phyloP scores from a whole-genome alignment of 2,329 filamentous ascomycete genomes.

The Penicillium carneum region DNA sequence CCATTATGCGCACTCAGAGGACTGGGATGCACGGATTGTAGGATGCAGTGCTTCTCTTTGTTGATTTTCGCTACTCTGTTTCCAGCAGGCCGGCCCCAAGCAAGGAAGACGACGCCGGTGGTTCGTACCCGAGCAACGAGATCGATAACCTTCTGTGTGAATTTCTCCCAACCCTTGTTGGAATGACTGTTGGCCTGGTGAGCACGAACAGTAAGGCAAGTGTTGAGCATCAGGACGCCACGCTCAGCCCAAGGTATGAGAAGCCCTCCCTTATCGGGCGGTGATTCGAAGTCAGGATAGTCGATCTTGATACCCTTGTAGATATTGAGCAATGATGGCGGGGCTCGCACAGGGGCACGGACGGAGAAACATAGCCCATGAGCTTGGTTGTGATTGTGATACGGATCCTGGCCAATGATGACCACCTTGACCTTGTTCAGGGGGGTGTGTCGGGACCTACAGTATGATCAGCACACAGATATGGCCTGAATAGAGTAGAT shows the following conservation, averaged over 20 bases:
- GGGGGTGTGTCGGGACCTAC: constrained; percentile 92
- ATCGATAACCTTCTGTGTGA: constrained; percentile 92
- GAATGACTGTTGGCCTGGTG: constrained; percentile 87
- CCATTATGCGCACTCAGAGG: constrained; percentile 84
- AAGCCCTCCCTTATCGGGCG: constrained; percentile 79
- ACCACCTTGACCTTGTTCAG: constrained; percentile 88
- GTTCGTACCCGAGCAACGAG: constrained; percentile 78
- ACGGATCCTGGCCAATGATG: constrained; percentile 94
- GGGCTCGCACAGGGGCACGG: constrained; percentile 83
- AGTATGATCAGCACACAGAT: constrained; percentile 28
- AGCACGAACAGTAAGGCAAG: constrained; percentile 89
- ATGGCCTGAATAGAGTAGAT: not conserved
- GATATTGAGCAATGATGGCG: constrained; percentile 91
- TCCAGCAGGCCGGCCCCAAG: constrained; percentile 87
- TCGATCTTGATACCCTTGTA: constrained; percentile 87
- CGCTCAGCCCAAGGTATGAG: constrained; percentile 93
- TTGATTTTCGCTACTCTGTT: constrained; percentile 80
- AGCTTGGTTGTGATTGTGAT: constrained; percentile 93
- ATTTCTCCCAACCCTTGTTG: constrained; percentile 86
- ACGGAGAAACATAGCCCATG: constrained; percentile 97
- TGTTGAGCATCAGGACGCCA: constrained; percentile 91
- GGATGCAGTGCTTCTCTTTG: constrained; percentile 75
- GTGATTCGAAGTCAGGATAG: constrained; percentile 79
- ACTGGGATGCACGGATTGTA: constrained; percentile 89
- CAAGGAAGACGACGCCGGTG: constrained; percentile 88